phyloP scores from a whole-genome alignment of 1,139 yeast species.

The Yamadazyma blattariae region DNA sequence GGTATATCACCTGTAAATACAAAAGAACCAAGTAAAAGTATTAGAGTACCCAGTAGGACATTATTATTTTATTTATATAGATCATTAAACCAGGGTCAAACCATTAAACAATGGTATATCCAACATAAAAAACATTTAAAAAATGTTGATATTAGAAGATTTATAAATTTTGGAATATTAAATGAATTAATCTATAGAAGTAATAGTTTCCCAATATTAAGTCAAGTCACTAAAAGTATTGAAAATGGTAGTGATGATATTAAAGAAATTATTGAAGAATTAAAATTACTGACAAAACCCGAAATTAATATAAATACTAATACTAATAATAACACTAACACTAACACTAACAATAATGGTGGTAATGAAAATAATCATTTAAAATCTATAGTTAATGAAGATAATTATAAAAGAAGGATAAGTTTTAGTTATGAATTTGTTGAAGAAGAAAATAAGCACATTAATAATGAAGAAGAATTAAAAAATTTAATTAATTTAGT shows the following conservation, averaged over 20 bases:
- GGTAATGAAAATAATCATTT: conserved; percentile 13
- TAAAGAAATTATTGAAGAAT: conserved; percentile 25
- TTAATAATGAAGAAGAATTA: conserved; percentile 22
- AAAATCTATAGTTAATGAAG: conserved; percentile 28
- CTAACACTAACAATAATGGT: conserved; percentile 4
- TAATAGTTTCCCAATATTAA: conserved; percentile 67
- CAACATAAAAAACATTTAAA: conserved; percentile 56
- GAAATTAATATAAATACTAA: conserved; percentile 11
- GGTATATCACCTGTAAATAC: conserved; percentile 16
- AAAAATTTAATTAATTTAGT: conserved; percentile 28
- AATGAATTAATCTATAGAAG: conserved; percentile 82
- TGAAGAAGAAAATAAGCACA: conserved; percentile 16
- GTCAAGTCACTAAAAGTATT: conserved; percentile 32
- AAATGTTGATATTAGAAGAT: conserved; percentile 77
- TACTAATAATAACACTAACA: background rate
- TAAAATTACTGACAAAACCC: conserved; percentile 10
- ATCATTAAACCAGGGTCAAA: conserved; percentile 74
- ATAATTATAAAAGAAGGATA: conserved; percentile 28
- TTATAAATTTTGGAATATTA: conserved; percentile 82
- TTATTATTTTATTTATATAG: conserved; percentile 73
- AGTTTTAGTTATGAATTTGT: conserved; percentile 29
- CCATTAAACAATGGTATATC: conserved; percentile 77
- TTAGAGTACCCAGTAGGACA: conserved; percentile 59
- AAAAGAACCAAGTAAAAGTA: conserved; percentile 12
- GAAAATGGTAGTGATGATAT: conserved; percentile 30